These are phyloP conservation scores for Lolium perenne DNA, from an alignment of 176 grass and related monocot genomes.

Conservation along the genomic window DNA sequence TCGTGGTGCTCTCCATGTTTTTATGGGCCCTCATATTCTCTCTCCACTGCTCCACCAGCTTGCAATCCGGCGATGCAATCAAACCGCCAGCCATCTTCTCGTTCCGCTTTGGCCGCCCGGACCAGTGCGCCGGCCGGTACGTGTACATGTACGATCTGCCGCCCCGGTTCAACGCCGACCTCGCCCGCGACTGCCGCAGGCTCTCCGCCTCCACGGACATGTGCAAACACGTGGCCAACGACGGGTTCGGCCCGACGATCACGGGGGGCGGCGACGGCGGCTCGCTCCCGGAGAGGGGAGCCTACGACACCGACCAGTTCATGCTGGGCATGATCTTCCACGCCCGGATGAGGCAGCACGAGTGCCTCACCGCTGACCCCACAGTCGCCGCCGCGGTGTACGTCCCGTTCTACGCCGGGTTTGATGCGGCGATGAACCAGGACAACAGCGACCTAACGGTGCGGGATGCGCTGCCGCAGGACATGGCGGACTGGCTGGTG, in stretches of 20 bases:
- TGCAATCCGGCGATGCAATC: not conserved
- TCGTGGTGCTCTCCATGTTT: not conserved
- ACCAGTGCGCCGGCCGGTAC: slow-evolving; percentile 48
- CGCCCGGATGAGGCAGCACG: slow-evolving; percentile 63
- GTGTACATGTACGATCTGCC: slow-evolving; percentile 69
- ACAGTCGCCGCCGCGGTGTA: slow-evolving; percentile 62
- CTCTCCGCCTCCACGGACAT: slow-evolving; percentile 35
- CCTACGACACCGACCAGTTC: slow-evolving; percentile 79
- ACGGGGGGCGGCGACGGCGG: not conserved
- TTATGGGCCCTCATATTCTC: slow-evolving; percentile 17
- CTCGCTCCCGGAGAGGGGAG: slow-evolving; percentile 33
- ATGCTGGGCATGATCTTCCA: slow-evolving; percentile 80
- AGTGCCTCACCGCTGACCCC: slow-evolving; percentile 64
- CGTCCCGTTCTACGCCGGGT: slow-evolving; percentile 81
- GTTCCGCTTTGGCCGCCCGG: not conserved
- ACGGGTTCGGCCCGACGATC: slow-evolving; percentile 47
- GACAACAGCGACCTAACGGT: slow-evolving; percentile 3
- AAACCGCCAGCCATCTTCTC: not conserved
- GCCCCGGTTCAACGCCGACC: slow-evolving; percentile 59
- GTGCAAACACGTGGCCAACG: slow-evolving; percentile 55
- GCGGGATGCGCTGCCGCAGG: slow-evolving; percentile 51
- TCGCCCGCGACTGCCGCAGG: slow-evolving; percentile 43
- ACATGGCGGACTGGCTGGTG: slow-evolving; percentile 49
- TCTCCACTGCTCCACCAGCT: not conserved
- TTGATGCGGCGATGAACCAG: slow-evolving; percentile 53